A percentile compares a stretch with the other conserved stretches of the same genome.
Conservation (phyloP, 2,329 filamentous ascomycete species). For the Penicillium frequentans region DNA sequence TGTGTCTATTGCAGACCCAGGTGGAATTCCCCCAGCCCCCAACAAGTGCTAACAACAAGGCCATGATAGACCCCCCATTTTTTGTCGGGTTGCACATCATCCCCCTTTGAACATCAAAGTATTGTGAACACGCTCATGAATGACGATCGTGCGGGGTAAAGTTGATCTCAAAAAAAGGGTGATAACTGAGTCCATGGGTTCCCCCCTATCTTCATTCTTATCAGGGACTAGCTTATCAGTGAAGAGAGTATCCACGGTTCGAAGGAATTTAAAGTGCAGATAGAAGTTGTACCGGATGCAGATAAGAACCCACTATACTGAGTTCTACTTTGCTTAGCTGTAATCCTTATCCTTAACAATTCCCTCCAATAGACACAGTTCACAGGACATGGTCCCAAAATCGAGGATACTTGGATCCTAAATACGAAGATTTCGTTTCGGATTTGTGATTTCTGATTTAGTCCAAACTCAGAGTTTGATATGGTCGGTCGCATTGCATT, state of each 20-base stretch:
- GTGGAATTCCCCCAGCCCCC: neutral
- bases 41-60: neutral
- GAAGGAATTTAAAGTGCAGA: neutral
- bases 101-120: slow-evolving; percentile 2
- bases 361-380: neutral
- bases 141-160: slow-evolving; percentile 27
- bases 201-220: neutral
- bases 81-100: slow-evolving; percentile 5
- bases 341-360: neutral
- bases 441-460: neutral
- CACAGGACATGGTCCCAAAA: neutral
- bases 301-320: neutral
- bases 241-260: neutral
- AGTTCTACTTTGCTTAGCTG: neutral
- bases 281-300: neutral
- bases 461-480: neutral
- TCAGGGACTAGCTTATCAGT: neutral
- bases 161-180: slow-evolving; percentile 10
- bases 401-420: neutral
- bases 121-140: slow-evolving; percentile 8
- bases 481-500: slow-evolving; percentile 1
- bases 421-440: neutral
- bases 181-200: slow-evolving; percentile 3
- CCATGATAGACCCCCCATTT: slow-evolving; percentile 11
- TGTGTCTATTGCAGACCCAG: neutral